Conservation (phyloP, 495 filamentous ascomycete genomes). For the Trichodelitschia bisporula region DNA sequence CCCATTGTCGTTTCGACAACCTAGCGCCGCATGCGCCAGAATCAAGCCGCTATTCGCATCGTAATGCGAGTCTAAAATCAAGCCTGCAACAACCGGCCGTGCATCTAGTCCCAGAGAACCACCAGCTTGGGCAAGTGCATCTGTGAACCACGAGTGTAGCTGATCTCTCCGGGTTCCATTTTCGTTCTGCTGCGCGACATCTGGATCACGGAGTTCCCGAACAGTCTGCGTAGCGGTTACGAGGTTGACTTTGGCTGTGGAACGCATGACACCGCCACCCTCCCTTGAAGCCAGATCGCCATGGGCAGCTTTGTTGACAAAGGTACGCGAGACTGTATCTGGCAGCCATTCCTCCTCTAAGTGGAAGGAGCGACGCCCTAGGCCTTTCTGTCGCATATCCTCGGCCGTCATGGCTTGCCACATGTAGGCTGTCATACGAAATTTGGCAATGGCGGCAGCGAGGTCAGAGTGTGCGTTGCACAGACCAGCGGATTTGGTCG, state of each 20-base stretch:
- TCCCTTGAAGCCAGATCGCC: constrained; percentile 4
- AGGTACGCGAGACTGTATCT: constrained; percentile 34
- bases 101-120: constrained; percentile 30
- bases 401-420: constrained; percentile 93
- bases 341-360: constrained; percentile 86
- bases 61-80: constrained; percentile 75
- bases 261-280: constrained; percentile 35
- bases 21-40: constrained; percentile 59
- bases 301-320: constrained; percentile 31
- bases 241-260: constrained; percentile 69
- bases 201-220: constrained; percentile 52
- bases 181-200: constrained; percentile 54
- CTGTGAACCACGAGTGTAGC: constrained; percentile 49
- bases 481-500: constrained; percentile 25
- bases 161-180: constrained; percentile 32
- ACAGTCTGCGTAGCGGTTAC: constrained; percentile 60
- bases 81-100: constrained; percentile 48
- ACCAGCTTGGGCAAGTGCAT: no score
- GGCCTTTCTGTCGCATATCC: constrained; percentile 71
- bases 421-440: constrained; percentile 72
- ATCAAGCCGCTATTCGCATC: constrained; percentile 40
- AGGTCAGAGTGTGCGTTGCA: constrained; percentile 65
- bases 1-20: constrained; percentile 34
- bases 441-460: constrained; percentile 60
- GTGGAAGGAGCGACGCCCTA: constrained; percentile 63